phyloP scores from a whole-genome alignment of 2,329 filamentous ascomycete species.

The Stylonectria norvegica region DNA sequence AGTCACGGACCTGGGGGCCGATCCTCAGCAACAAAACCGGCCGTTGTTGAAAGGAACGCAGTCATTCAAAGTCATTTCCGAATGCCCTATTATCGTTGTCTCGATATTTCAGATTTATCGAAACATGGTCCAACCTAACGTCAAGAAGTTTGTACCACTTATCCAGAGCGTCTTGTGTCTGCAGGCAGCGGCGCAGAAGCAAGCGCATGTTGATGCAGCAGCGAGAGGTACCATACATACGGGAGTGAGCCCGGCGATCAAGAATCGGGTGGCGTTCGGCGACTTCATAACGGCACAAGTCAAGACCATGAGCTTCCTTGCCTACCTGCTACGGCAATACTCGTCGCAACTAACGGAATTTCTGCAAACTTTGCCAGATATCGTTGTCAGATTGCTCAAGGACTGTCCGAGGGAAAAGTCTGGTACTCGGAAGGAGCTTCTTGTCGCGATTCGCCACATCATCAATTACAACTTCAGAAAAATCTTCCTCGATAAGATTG shows the following conservation, averaged over 20 bases:
- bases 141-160: conserved; percentile 86
- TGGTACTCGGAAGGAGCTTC: conserved; percentile 84
- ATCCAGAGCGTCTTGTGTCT: conserved; percentile 88
- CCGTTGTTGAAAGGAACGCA: conserved; percentile 91
- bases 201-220: conserved; percentile 82
- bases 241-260: conserved; percentile 88
- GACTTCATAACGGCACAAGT: conserved; percentile 98
- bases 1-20: conserved; percentile 74
- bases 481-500: conserved; percentile 91
- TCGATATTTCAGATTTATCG: conserved; percentile 96
- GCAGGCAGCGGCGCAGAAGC: conserved; percentile 89
- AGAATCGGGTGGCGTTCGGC: conserved; percentile 89
- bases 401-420: conserved; percentile 96
- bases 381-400: conserved; percentile 85
- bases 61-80: conserved; percentile 96
- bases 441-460: conserved; percentile 96
- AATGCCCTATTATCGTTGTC: conserved; percentile 98
- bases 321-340: conserved; percentile 86
- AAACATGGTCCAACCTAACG: conserved; percentile 73
- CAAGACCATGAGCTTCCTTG: conserved; percentile 98
- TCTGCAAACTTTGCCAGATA: conserved; percentile 76
- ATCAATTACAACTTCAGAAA: conserved; percentile 98
- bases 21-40: conserved; percentile 75
- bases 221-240: conserved; percentile 80
- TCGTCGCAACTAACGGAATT: conserved; percentile 86